These are phyloP conservation scores for Raphanus raphanistrum DNA, from an alignment of 345 rosid genomes.

Conservation along the genomic window DNA sequence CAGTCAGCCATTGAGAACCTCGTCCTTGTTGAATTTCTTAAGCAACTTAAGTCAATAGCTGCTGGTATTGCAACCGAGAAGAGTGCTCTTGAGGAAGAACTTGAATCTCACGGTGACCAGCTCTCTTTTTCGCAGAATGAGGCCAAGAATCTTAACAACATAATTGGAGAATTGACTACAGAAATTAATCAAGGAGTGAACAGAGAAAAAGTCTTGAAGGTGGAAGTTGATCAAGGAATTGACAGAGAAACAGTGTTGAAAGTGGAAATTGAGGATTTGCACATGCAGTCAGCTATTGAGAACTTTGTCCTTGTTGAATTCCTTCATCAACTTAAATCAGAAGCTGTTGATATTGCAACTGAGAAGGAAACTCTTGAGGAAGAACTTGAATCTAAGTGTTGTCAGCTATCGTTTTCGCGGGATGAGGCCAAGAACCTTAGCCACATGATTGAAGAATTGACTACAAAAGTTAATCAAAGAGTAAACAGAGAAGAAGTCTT, in stretches of 20 bases:
- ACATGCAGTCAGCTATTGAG: conserved; percentile 46
- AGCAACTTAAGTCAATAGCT: conserved; percentile 49
- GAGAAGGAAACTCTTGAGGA: conserved; percentile 49
- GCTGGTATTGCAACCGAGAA: background rate
- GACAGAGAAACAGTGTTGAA: conserved; percentile 57
- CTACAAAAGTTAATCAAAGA: conserved; percentile 50
- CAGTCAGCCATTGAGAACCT: conserved; percentile 53
- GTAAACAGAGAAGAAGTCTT: conserved; percentile 56
- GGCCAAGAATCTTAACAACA: conserved; percentile 40
- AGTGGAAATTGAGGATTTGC: conserved; percentile 49
- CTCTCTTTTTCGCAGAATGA: conserved; percentile 47
- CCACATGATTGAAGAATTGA: conserved; percentile 52
- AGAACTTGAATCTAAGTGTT: conserved; percentile 48
- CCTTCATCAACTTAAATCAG: conserved; percentile 27
- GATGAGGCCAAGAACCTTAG: conserved; percentile 45
- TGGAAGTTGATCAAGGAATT: conserved; percentile 54
- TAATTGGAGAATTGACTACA: conserved; percentile 53
- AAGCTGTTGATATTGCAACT: conserved; percentile 52
- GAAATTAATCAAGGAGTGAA: conserved; percentile 50
- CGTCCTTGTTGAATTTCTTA: conserved; percentile 51
- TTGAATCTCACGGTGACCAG: conserved; percentile 49
- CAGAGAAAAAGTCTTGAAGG: conserved; percentile 59
- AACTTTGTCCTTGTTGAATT: conserved; percentile 52
- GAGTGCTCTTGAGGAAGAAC: conserved; percentile 17
- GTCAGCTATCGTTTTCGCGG: conserved; percentile 43